These are phyloP conservation scores for Lipomyces yamanashiensis DNA, from an alignment of 805 yeast genomes.

Conservation along the genomic window DNA sequence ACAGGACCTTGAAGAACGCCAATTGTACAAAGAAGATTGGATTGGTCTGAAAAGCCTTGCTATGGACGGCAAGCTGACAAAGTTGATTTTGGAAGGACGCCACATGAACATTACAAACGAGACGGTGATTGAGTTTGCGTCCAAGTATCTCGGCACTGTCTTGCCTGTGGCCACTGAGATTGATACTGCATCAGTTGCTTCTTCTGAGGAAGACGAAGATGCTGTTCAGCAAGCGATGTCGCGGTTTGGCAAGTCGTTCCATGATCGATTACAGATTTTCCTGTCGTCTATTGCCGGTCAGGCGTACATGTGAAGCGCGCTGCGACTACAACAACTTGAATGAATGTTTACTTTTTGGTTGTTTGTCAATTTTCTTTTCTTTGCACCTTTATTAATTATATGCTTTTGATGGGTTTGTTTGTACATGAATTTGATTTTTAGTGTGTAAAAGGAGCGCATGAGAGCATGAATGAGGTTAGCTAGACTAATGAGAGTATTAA, in stretches of 20 bases:
- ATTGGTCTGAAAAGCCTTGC: conserved; percentile 62
- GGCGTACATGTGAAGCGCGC: conserved; percentile 10
- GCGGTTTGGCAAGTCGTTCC: conserved; percentile 3
- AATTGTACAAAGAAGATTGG: conserved; percentile 57
- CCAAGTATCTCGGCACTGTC: conserved; percentile 50
- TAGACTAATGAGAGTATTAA: too few species aligned
- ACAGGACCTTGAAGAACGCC: conserved; percentile 56
- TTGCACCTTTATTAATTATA: too few species aligned
- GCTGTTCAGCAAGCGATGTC: conserved; percentile 10
- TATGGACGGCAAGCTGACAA: conserved; percentile 53
- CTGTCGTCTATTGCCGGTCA: conserved; percentile 16
- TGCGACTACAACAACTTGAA: neutral
- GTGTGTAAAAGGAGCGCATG: too few species aligned
- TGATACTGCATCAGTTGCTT: neutral
- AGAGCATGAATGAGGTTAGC: too few species aligned
- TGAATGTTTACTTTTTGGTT: neutral
- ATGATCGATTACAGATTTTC: conserved; percentile 8
- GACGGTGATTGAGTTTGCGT: conserved; percentile 53
- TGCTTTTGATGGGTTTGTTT: too few species aligned
- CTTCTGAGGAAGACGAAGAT: conserved; percentile 2
- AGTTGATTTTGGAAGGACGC: conserved; percentile 56
- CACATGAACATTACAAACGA: conserved; percentile 71
- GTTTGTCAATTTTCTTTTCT: neutral
- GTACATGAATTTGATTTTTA: too few species aligned
- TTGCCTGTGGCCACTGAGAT: neutral